A percentile compares a stretch with the other conserved stretches of the same genome.
These are phyloP conservation scores for Pulveroboletus sp. DNA, from an alignment of 768 basidiomycete genomes.

Conservation along the genomic window DNA sequence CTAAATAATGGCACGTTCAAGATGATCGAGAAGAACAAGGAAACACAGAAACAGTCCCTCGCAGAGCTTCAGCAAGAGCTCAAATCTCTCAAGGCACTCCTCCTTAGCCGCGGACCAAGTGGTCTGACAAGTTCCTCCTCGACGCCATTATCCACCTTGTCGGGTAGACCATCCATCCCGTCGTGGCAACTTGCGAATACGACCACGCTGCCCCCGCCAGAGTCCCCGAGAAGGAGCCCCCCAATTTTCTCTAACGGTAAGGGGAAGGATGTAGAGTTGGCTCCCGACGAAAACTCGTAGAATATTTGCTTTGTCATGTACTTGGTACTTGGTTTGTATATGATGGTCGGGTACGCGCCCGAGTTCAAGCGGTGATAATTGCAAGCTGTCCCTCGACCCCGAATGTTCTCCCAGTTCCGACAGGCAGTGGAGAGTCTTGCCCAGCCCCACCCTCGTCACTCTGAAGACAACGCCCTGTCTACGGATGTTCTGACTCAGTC, in stretches of 20 bases:
- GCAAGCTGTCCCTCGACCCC: neutral
- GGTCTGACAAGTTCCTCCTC: conserved; percentile 43
- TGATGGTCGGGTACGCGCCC: too few relatives aligned
- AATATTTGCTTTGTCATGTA: conserved; percentile 6
- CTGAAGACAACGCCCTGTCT: conserved; percentile 29
- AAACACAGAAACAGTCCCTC: conserved; percentile 76
- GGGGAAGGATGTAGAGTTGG: conserved; percentile 49
- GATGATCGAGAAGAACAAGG: conserved; percentile 95
- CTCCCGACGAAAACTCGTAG: conserved; percentile 16
- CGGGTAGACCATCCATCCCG: conserved; percentile 73
- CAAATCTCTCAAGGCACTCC: conserved; percentile 86
- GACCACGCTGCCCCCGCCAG: conserved; percentile 15
- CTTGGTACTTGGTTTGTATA: conserved; percentile 1
- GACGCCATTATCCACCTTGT: conserved; percentile 45
- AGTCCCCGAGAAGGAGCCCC: conserved; percentile 6
- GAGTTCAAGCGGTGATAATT: neutral
- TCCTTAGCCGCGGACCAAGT: conserved; percentile 67
- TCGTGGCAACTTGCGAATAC: conserved; percentile 78
- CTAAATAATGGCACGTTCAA: conserved; percentile 28
- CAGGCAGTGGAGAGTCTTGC: conserved; percentile 70
- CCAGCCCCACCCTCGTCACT: conserved; percentile 38
- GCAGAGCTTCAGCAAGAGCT: conserved; percentile 89
- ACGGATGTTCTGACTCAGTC: too few relatives aligned
- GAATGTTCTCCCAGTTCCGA: conserved; percentile 72
- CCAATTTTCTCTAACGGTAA: conserved; percentile 40